Conservation (phyloP, 2,329 filamentous ascomycete species). For the Cordyceps militaris region DNA sequence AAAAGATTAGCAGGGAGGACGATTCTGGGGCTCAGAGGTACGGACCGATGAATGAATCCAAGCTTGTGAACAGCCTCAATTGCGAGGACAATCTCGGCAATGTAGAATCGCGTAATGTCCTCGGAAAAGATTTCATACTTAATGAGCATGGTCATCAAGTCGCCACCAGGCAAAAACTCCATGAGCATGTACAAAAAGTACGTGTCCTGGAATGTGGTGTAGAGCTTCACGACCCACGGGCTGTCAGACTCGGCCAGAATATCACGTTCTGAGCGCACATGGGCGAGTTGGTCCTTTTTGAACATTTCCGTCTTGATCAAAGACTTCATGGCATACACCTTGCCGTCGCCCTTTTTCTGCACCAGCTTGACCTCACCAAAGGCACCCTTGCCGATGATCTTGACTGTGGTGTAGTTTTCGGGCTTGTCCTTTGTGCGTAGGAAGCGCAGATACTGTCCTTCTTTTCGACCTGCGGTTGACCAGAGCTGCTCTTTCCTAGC, state of each 20-base stretch:
- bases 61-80: constrained; percentile 98
- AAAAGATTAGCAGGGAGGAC: background rate
- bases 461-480: constrained; percentile 76
- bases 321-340: constrained; percentile 97
- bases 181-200: constrained; percentile 98
- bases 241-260: constrained; percentile 99
- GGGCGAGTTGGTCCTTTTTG: constrained; percentile 95
- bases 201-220: constrained; percentile 93
- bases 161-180: constrained; percentile 97
- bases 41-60: constrained; percentile 95
- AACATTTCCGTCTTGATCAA: constrained; percentile 99
- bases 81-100: constrained; percentile 95
- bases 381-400: constrained; percentile 97
- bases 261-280: constrained; percentile 95
- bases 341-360: constrained; percentile 90
- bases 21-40: constrained; percentile 6
- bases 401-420: constrained; percentile 91
- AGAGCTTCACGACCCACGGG: constrained; percentile 97
- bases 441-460: constrained; percentile 90
- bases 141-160: constrained; percentile 99
- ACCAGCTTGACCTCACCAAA: constrained; percentile 98
- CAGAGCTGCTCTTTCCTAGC: constrained; percentile 77
- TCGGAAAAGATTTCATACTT: constrained; percentile 99
- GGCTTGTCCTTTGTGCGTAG: constrained; percentile 87
- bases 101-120: constrained; percentile 98